Base-by-base conservation (phyloP, 768 basidiomycete genomes). In the Hygrocybe punicea region DNA sequence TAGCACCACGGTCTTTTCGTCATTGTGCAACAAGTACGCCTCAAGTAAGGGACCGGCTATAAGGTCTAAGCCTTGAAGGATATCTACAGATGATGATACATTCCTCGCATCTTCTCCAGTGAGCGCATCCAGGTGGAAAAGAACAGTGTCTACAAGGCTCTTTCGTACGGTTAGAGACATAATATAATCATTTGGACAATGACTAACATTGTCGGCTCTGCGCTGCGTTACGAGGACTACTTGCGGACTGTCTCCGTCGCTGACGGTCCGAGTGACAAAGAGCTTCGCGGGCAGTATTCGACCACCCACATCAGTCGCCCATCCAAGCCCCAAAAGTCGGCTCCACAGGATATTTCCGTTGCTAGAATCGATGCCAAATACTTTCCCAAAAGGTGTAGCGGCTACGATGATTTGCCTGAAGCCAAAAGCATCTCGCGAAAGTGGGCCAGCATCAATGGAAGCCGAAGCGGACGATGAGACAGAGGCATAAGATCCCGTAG, bases 351-450 rank as follows among this genome's bases (percentile, higher is more conserved):
- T 77, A 2, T 79, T 75, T 0, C 94, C 94, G 44, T 78, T 88
- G 9, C 84, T 81, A 1, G 90, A 87, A 63, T 97, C 93, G 42
- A 98, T 71, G 0, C 85, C 94, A 64, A 85, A 93, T 0, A 94
- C 61, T 64, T 91, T 93, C 2, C 93, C 92, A 25, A 80, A 76
- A 1, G 75, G 62, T 3, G 89, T 92, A 0, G 85, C 88, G 6
- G 76, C 79, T 4, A 96, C 81, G 45, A 95, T 81, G 25, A 97
- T 69, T 66, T 97, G 91, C 36, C 87, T 80, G 72, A 97, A 92
- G 0, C 93, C 93, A 67, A 95, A 96, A 0, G 85, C 71, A 64
- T 95, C 93, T 4, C 91, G 83, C 57, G 77, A 73, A 1, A 86
- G 75, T 0, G 71, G 57, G 21, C 73, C 76, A 33, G 66, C 59